Base-by-base conservation (phyloP, 345 rosid genomes). In the Populus alba region DNA sequence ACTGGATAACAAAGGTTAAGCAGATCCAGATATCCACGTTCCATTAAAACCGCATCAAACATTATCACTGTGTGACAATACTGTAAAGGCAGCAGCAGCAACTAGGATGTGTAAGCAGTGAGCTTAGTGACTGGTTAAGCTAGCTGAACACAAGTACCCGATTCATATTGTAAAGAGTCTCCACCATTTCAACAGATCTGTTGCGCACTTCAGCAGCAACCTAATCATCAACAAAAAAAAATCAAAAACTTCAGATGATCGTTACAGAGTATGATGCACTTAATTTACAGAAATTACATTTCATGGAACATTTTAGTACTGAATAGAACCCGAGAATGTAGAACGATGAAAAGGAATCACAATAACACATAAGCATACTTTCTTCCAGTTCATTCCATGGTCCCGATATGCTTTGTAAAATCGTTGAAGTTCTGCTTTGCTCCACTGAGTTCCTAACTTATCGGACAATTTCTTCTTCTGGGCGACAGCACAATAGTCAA, bases 101-200 rank as follows among this genome's bases (percentile, higher is more conserved):
- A 68, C 29, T 37, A 37, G 61, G 39, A 25, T 39, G 10, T 39
- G 67, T 4, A 49, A 74, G 20, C 12, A 22, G 66, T 35, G 43
- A 67, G 57, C 66, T 38, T 63, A 72, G 79, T 49, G 74, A 57
- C 15, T 7, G 65, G 74, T 51, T 39, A 75, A 63, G n/a, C 63
- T 41, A 8, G 47, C 72, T 39, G 55, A 68, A 31, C 66, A 47
- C 25, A 29, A 80, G 79, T 81, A 67, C 85, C 85, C 66, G 78
- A 79, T 82, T 79, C 79, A 82, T 78, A 57, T 61, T 67, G 71
- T 71, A 82, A 49, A 82, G 85, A 27, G 85, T 74, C 65, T 59
- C 75, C 71, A 79, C 85, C 75, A 72, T 82, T 66, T 78, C 82
- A n/a, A 66, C 66, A 45, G 85, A 79, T 57, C 85, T 75, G 41